Conservation (phyloP, 805 yeast genomes). For the Candida pini region DNA sequence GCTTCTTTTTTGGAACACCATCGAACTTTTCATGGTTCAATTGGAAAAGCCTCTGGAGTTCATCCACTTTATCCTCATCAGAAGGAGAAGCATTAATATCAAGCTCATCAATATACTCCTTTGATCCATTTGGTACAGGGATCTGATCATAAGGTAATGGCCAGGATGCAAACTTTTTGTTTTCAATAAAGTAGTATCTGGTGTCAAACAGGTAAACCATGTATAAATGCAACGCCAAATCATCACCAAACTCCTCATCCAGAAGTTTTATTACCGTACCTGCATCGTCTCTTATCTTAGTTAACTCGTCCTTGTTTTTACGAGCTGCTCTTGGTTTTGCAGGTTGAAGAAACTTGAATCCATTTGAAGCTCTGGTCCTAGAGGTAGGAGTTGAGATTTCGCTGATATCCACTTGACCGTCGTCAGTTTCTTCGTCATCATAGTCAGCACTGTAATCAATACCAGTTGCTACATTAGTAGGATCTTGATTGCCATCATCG, state of each 20-base stretch:
- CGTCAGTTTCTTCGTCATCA: background rate
- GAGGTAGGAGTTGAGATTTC: too few relatives aligned
- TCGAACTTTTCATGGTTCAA: too few relatives aligned
- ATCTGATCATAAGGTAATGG: conserved; percentile 37
- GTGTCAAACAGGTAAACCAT: conserved; percentile 42
- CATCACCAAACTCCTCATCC: conserved; percentile 47
- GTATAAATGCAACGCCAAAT: conserved; percentile 62
- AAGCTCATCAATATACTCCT: conserved; percentile 24
- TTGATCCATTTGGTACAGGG: conserved; percentile 32
- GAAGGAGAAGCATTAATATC: background rate
- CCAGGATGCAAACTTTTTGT: conserved; percentile 51
- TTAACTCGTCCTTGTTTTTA: too few relatives aligned
- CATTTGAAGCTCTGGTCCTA: too few relatives aligned
- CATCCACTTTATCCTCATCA: background rate
- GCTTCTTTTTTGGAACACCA: conserved; percentile 7
- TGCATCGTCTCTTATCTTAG: conserved; percentile 12
- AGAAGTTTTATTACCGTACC: conserved; percentile 28
- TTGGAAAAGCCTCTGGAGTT: conserved; percentile 1
- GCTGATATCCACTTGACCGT: background rate
- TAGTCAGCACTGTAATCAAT: background rate
- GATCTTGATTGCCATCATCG: too few relatives aligned
- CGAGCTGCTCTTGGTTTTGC: too few relatives aligned
- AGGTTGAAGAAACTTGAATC: too few relatives aligned
- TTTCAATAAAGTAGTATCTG: conserved; percentile 33
- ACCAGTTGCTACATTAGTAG: background rate